Evolutionary conservation across 352 stramenopile genomes (phyloP), one percentile per base, ranked within the genome.

Genomic region (Phytophthora niederhauseri): DNA sequence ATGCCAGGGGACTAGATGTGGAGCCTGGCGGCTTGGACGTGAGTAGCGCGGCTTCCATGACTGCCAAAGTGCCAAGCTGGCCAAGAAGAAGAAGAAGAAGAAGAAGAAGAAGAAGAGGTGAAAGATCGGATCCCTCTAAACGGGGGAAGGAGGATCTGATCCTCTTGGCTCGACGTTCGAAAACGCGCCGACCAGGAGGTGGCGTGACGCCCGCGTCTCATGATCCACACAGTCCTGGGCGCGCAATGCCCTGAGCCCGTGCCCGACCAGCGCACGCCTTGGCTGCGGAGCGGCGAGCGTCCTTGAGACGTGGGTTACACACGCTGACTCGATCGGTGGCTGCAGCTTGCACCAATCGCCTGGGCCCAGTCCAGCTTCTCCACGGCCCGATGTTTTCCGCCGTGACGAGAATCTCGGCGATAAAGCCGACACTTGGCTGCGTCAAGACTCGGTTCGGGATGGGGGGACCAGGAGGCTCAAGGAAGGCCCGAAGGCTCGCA

Each of bases 341-440:
- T n/a, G 31, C 26, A 30, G 24, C n/a, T 52, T 14, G 41, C 56
- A 14, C 54, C 68, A 66, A 63, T 75, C 45, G 36, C 60, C 28
- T 54, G 24, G 30, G 20, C 11, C 28, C 20, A 30, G 34, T 45
- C 1, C 6, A 22, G 50, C 41, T 75, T 75, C 68, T 56, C 17
- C 46, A 1, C 8, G 2, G 34, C 68, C 68, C 63, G 57, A 53
- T 75, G 68, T 75, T 75, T 75, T 74, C 28, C 56, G 11, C 67
- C 41, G 24, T 59, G 43, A 57, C 62, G 57, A 48, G 12, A 28
- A 50, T 49, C 28, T 34, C 28, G 49, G 61, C 61, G 49, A 61
- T 15, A 74, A 71, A 67, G 55, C 57, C 50, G 56, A 50, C 57
- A 71, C 66, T 56, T 61, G 68, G 66, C 38, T 66, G 56, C n/a